Conservation (phyloP, 495 filamentous ascomycete genomes). For the Barbatosphaeria neglecta region DNA sequence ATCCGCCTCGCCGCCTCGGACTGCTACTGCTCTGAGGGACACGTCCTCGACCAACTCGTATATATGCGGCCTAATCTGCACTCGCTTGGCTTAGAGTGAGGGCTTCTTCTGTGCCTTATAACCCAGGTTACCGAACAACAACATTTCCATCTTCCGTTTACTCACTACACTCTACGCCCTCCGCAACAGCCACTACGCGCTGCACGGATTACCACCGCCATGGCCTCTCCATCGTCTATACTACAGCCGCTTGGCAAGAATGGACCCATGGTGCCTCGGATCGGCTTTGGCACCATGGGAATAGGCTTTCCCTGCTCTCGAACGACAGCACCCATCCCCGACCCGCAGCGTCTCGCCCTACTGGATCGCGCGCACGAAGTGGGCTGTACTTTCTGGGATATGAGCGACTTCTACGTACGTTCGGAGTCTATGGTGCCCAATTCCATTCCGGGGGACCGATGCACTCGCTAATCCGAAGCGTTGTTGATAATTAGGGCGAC, state of each 20-base stretch:
- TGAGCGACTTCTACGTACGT: conserved; percentile 31
- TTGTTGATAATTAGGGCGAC: conserved; percentile 28
- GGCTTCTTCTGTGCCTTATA: too few relatives aligned
- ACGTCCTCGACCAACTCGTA: too few relatives aligned
- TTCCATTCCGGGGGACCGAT: background rate
- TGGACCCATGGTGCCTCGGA: conserved; percentile 42
- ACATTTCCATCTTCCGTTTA: background rate
- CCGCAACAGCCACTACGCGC: background rate
- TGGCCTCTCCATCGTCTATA: background rate
- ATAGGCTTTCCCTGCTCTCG: conserved; percentile 28
- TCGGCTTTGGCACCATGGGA: conserved; percentile 52
- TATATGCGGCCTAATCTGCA: too few relatives aligned
- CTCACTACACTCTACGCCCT: background rate
- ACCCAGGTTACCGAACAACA: too few relatives aligned
- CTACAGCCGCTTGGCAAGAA: conserved; percentile 24
- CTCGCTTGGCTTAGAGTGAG: too few relatives aligned
- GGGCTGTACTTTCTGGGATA: conserved; percentile 50
- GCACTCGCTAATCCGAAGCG: background rate
- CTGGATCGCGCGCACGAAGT: conserved; percentile 40
- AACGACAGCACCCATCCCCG: conserved; percentile 16
- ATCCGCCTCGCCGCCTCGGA: too few relatives aligned
- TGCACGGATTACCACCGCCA: background rate
- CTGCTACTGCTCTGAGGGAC: too few relatives aligned
- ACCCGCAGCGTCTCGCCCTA: conserved; percentile 34
- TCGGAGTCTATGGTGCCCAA: background rate